Percentiles rank a stretch among this genome's conserved stretches.
Evolutionary conservation across 768 basidiomycete genomes (phyloP).

Genomic region (Tulasnella sp.): DNA sequence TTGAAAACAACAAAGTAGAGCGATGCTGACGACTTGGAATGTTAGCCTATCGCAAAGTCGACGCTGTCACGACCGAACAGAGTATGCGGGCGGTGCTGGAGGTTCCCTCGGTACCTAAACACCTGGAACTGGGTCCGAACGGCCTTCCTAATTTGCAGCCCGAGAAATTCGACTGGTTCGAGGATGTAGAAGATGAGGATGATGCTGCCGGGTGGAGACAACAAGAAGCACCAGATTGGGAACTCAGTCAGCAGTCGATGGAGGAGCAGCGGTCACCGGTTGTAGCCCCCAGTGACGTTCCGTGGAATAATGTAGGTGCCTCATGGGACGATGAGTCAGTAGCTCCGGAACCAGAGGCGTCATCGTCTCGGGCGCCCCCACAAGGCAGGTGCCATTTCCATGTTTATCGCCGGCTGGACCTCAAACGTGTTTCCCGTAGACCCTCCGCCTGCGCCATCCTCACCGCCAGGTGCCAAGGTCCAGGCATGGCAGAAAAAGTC

Average conservation of each 20-base stretch:
- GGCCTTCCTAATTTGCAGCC: not conserved
- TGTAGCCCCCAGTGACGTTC: not conserved
- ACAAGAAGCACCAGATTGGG: not conserved
- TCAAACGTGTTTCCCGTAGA: not conserved
- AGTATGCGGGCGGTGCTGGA: slow-evolving; percentile 2
- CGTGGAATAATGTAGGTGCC: not conserved
- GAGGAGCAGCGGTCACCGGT: not conserved
- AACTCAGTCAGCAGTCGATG: not conserved
- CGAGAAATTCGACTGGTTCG: not conserved
- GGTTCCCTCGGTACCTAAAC: not conserved
- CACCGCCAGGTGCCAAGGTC: not conserved
- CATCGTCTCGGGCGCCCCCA: not conserved
- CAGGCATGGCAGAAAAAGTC: not conserved
- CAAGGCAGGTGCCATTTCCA: not conserved
- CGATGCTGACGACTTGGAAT: not conserved
- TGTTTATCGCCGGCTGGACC: not conserved
- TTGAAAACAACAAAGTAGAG: not conserved
- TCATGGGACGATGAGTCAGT: not conserved
- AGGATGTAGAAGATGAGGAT: slow-evolving; percentile 8
- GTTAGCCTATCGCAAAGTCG: not conserved
- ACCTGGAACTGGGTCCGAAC: not conserved
- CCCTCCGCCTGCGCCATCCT: not conserved
- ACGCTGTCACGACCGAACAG: not conserved
- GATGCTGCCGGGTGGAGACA: not conserved
- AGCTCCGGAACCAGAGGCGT: not conserved